A percentile compares a stretch with the other conserved stretches of the same genome.
These are phyloP conservation scores for Colletotrichum viniferum DNA, from an alignment of 2,329 filamentous ascomycete species.

Conservation along the genomic window DNA sequence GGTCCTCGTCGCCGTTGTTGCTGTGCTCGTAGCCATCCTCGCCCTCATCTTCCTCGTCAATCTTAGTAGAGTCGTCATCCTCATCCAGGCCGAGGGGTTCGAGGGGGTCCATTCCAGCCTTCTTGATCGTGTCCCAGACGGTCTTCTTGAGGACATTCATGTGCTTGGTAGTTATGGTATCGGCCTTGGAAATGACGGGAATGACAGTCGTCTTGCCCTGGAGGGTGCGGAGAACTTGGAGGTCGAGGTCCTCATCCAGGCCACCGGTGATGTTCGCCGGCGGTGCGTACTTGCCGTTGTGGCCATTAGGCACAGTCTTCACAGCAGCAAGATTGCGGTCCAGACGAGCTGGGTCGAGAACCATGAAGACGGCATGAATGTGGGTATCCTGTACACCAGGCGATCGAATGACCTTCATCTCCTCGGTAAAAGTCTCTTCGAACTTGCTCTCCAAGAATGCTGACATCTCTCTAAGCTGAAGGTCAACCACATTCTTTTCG, in stretches of 20 bases:
- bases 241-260: slow-evolving; percentile 86
- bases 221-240: slow-evolving; percentile 86
- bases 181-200: slow-evolving; percentile 93
- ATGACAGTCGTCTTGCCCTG: slow-evolving; percentile 95
- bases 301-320: slow-evolving; percentile 58
- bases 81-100: slow-evolving; percentile 85
- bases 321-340: slow-evolving; percentile 79
- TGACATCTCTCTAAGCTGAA: slow-evolving; percentile 90
- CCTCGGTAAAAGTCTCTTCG: slow-evolving; percentile 95
- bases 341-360: slow-evolving; percentile 86
- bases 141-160: slow-evolving; percentile 91
- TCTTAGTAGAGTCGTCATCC: slow-evolving; percentile 62
- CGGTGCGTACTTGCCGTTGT: slow-evolving; percentile 51
- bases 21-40: slow-evolving; percentile 32
- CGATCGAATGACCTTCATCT: slow-evolving; percentile 95
- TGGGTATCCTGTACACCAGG: slow-evolving; percentile 95
- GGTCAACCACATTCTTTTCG: slow-evolving; percentile 92
- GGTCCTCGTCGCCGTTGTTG: slow-evolving; percentile 36
- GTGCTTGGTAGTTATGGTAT: slow-evolving; percentile 93
- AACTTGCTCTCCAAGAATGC: slow-evolving; percentile 97
- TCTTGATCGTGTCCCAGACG: slow-evolving; percentile 87
- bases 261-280: slow-evolving; percentile 61
- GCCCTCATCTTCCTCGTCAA: slow-evolving; percentile 61
- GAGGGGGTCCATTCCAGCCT: slow-evolving; percentile 84
- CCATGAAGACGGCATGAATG: slow-evolving; percentile 92